phyloP scores from a whole-genome alignment of 2,329 filamentous ascomycete genomes.

The Lomentospora prolificans region DNA sequence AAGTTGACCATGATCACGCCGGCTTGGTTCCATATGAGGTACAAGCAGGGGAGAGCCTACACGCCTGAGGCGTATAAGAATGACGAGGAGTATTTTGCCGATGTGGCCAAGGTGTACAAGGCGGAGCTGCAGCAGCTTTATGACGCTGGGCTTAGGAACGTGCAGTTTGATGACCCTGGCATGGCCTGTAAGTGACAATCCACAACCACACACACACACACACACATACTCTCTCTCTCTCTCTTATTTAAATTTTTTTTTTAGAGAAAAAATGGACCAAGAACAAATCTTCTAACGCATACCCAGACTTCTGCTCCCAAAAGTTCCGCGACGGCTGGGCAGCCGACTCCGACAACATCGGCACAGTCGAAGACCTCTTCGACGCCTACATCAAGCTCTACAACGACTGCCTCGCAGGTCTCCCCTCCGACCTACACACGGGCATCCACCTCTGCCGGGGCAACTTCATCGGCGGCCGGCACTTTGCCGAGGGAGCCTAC shows the following conservation, averaged over 20 bases:
- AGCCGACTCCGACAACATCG: conserved; percentile 56
- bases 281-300: not conserved
- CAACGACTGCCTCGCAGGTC: conserved; percentile 57
- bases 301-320: conserved; percentile 61
- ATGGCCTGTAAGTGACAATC: conserved; percentile 57
- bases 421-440: conserved; percentile 61
- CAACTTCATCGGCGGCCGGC: conserved; percentile 56
- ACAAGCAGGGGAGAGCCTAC: conserved; percentile 18
- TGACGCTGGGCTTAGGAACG: conserved; percentile 51
- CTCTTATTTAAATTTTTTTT: conserved; percentile 1
- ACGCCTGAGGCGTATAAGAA: conserved; percentile 16
- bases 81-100: conserved; percentile 48
- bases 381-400: conserved; percentile 69
- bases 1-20: conserved; percentile 46
- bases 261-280: not conserved
- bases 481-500: conserved; percentile 58
- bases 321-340: conserved; percentile 63
- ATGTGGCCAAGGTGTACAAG: conserved; percentile 57
- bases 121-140: conserved; percentile 52
- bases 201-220: too few species aligned
- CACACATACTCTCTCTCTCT: not conserved
- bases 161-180: conserved; percentile 60
- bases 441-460: conserved; percentile 66
- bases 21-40: conserved; percentile 24
- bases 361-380: conserved; percentile 52